Evolutionary conservation across 805 yeast genomes (phyloP).

Genomic region (Priceomyces castillae): DNA sequence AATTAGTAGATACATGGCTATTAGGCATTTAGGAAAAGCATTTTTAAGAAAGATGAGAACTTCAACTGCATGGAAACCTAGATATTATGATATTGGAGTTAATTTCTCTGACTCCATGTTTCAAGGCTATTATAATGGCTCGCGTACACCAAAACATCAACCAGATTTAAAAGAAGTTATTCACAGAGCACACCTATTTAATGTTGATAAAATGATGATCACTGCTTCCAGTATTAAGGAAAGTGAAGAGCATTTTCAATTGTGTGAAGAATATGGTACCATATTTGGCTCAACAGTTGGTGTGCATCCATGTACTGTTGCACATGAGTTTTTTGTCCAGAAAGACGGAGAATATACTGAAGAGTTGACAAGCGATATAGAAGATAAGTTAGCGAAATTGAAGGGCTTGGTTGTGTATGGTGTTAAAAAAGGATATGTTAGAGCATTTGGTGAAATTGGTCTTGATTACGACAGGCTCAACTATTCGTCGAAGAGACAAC

Average conservation of each 20-base stretch:
- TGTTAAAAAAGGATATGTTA: slow-evolving; percentile 49
- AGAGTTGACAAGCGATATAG: slow-evolving; percentile 29
- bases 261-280: slow-evolving; percentile 43
- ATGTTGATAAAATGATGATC: slow-evolving; percentile 68
- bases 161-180: slow-evolving; percentile 65
- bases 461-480: slow-evolving; percentile 89
- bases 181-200: slow-evolving; percentile 58
- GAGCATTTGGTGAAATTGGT: slow-evolving; percentile 94
- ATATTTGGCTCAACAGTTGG: slow-evolving; percentile 72
- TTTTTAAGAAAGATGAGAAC: neutral
- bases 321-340: slow-evolving; percentile 35
- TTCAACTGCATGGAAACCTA: slow-evolving; percentile 32
- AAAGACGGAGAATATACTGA: slow-evolving; percentile 30
- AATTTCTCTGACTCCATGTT: slow-evolving; percentile 91
- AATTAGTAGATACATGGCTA: neutral
- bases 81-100: slow-evolving; percentile 52
- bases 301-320: slow-evolving; percentile 90
- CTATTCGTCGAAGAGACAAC: slow-evolving; percentile 67
- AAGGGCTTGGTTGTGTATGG: slow-evolving; percentile 50
- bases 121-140: slow-evolving; percentile 72
- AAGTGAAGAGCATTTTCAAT: slow-evolving; percentile 55
- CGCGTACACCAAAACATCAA: slow-evolving; percentile 52
- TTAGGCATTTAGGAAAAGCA: neutral
- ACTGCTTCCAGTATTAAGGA: slow-evolving; percentile 82
- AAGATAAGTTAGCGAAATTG: slow-evolving; percentile 47